Base-by-base conservation (phyloP, 2,329 filamentous ascomycete genomes). In the Fusarium praegraminearum region DNA sequence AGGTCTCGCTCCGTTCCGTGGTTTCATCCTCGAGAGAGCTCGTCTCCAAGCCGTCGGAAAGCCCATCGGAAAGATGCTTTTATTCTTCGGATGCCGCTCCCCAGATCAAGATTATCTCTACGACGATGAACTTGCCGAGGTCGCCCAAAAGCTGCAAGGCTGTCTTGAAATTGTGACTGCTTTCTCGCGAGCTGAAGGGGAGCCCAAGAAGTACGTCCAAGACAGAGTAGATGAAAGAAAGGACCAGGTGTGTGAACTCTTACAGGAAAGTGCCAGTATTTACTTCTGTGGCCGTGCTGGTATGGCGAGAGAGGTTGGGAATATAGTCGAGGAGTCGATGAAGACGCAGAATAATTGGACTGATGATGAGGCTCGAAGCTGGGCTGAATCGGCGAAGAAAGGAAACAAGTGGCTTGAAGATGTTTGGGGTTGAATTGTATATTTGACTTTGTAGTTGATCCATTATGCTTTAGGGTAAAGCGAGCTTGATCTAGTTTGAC, bases 61-160 rank as follows among this genome's bases (percentile, higher is more conserved):
- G 51, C 55, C 57, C 3, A 59, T 76, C 8, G 73, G 74, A 1
- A 62, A 54, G 1, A 76, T 74, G 59, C 32, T 78, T 5, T 46
- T 91, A 1, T 90, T 90, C 78, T 83, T 87, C 60, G 89, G 89
- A n/a, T 90, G 87, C 74, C 84, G 86, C 22, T 73, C 78, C 8
- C 82, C 83, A 1, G 80, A 80, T 0, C 77, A 80, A 30, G 89
- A 91, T 69, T 81, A 85, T 26, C 73, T 91, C 0, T 91, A 91
- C 76, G 76, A 81, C 0, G 81, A 84, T 0, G 84, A 78, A 43
- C 57, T 78, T 3, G 54, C 65, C 3, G 67, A 74, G 46, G 45
- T 71, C 3, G 63, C 63, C 9, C 30, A 68, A 22, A 53, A 63
- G 9, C 43, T 74, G 4, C 57, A 65, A 9, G 72, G 57, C 0